Evolutionary conservation across 2,329 filamentous ascomycete genomes (phyloP), one percentile per base, ranked within the genome.

Genomic region (Mollisia scopiformis): DNA sequence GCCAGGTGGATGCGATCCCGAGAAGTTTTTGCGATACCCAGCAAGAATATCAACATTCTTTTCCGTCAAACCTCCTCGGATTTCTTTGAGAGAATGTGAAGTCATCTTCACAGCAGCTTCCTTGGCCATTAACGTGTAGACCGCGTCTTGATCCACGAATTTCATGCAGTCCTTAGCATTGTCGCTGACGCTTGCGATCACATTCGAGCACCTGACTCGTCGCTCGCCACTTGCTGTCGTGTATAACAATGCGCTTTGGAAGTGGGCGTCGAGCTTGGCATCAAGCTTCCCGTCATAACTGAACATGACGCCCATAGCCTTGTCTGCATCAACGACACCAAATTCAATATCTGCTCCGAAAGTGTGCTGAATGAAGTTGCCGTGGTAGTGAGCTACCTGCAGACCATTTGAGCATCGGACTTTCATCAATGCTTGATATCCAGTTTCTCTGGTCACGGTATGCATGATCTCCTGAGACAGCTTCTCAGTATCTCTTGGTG

Each of bases 211-310:
- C 61, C 95, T 84, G 52, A 99, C 95, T 57, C 95, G 85, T 52
- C 95, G 88, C 76, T 99, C 88, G 3, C 95, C 95, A 54, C 85
- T 88, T 3, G 93, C 91, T 4, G 94, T 96, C 0, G 95, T 99
- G 78, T 99, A 99, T 1, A 99, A 84, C 2, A 99, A 80, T 1
- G 95, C 95, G 23, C 91, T 92, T 75, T 99, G 95, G 83, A 99
- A 99, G 77, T 99, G 95, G 7, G 94, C 94, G 75, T 99, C 95
- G 23, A 98, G 84, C 77, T 97, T 97, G 4, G 92, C 82, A 76
- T 99, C 95, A n/a, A 99, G 85, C 77, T 98, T 98, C 62, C 95
- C 95, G 73, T 99, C 95, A 75, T 99, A 96, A 69, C 86, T 91
- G 75, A 99, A 99, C 52, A 92, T 89, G 11, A 98, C 91, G 2